Percentiles rank a stretch among this genome's conserved stretches.
Conservation (phyloP, 306 rosid species). For the Hippophae tibetana region DNA sequence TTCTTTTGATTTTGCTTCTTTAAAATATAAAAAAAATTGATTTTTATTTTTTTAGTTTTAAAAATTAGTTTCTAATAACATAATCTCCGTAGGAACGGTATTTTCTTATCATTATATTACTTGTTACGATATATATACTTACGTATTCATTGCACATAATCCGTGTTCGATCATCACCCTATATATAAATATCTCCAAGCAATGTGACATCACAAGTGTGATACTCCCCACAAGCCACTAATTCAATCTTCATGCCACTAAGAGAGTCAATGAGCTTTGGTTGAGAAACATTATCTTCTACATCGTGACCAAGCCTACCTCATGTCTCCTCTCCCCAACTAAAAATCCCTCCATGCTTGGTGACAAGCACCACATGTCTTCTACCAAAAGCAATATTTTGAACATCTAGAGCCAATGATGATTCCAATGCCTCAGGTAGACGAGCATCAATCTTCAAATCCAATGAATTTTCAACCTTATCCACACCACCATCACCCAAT, state of each 20-base stretch:
- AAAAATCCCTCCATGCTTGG: conserved; percentile 82
- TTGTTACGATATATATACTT: too few relatives aligned
- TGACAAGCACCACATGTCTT: conserved; percentile 68
- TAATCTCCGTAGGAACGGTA: too few relatives aligned
- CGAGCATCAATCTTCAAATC: conserved; percentile 57
- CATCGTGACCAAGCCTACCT: conserved; percentile 97
- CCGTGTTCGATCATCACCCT: conserved; percentile 15
- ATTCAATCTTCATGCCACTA: conserved; percentile 59
- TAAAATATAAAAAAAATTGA: too few relatives aligned
- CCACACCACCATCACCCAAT: conserved; percentile 52
- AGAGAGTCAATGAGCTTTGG: conserved; percentile 70
- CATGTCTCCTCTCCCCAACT: conserved; percentile 98
- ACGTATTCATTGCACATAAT: too few relatives aligned
- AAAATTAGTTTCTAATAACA: too few relatives aligned
- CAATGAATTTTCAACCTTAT: conserved; percentile 45
- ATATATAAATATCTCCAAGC: conserved; percentile 87
- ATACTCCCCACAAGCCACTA: conserved; percentile 89
- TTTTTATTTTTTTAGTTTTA: too few relatives aligned
- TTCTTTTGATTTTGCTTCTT: too few relatives aligned
- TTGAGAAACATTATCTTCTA: conserved; percentile 63
- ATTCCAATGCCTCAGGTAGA: conserved; percentile 82
- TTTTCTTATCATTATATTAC: too few relatives aligned
- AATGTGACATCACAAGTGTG: conserved; percentile 85
- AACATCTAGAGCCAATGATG: conserved; percentile 75
- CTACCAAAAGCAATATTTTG: conserved; percentile 80